Evolutionary conservation across 345 rosid species (phyloP), one percentile per base, ranked within the genome.

Genomic region (Citropsis articulata): DNA sequence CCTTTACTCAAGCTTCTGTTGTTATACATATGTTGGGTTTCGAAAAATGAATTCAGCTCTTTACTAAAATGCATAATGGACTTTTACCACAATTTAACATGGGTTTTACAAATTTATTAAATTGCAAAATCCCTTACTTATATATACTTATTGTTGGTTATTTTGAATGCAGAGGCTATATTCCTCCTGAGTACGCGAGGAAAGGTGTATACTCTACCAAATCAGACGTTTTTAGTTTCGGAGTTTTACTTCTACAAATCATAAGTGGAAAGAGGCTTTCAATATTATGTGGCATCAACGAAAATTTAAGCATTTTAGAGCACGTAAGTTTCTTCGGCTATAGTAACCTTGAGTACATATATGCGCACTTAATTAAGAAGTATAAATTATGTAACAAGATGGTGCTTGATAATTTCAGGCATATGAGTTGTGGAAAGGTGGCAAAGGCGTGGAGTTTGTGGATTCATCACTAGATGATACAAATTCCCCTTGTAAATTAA

Each of bases 131-230:
- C 16, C 50, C 16, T 12, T 42, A 42, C 1, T 10, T 3, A 27
- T 13, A 6, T 5, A 3, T 10, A n/a, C 30, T 60, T 63, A 21
- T 5, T 1, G 7, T 45, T 16, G 16, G 36, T 14, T 63, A 28
- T 63, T 13, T 60, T 30, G 16, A 5, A 38, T 81, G 79, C 84
- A 84, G 90, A 21, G 87, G 89, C 22, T 86, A 84, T 25, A 70
- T 83, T 78, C 87, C 89, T 28, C 88, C 89, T 7, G 89, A 87
- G 70, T 87, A 84, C 22, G 89, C 78, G 4, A 79, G 48, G 31
- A 76, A 57, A 10, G 88, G 92, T 8, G 71, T 69, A 31, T 89
- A 84, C 74, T 83, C 90, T 3, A 82, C 67, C 70, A 2, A 35
- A 13, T 72, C 27, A 8, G 64, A 72, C 35, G 65, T 72, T 31